Base-by-base conservation (phyloP, 2,329 filamentous ascomycete genomes). In the Immersiporthe knoxdaviesiana region DNA sequence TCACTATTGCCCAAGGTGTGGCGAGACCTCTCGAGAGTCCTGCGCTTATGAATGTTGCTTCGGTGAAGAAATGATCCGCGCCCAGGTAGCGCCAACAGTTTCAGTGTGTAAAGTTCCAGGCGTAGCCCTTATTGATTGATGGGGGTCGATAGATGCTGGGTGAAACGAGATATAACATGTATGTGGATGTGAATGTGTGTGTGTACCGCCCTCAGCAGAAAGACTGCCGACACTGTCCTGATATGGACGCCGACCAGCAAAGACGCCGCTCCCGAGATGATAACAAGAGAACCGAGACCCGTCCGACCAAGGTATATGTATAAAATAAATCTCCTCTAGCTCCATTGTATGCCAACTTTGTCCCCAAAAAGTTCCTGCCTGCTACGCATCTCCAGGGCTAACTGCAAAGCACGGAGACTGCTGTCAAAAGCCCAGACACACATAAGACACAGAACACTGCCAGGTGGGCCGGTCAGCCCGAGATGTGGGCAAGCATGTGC, bases 401-500 rank as follows among this genome's bases (percentile, higher is more conserved):
- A 30, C 30, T 59, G 24, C 27, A 8, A 8, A 8, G 24, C 27
- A 18, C 14, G 10, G 24, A 30, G 18, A 47, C 21, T 10, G 3
- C 18, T n/a, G 8, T 47, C 37, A 10, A 47, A 39, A n/a, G 8
- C 44, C 8, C 44, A 47, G 2, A 47, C 18, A 47, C 44, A 47
- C 18, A 47, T 21, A 8, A 7, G n/a, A 16, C 35, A 47, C 44
- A 8, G 7, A 47, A 16, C 35, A n/a, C 18, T 27, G 27, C 27
- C 24, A 16, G 6, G 4, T 30, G 24, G 52, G 6, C 50, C 5
- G 24, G 21, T 68, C 54, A 66, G 11, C 54, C 37, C 39, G 60
- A 60, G 6, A 61, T 37, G 16, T 50, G 54, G 8, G 59, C 56
- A 59, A 68, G 50, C 41, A 63, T 66, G 44, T 66, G 58, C 72